Evolutionary conservation across 1,284 basidiomycete genomes (phyloP), one percentile per base, ranked within the genome.

Genomic region (Phenoliferia sp.): DNA sequence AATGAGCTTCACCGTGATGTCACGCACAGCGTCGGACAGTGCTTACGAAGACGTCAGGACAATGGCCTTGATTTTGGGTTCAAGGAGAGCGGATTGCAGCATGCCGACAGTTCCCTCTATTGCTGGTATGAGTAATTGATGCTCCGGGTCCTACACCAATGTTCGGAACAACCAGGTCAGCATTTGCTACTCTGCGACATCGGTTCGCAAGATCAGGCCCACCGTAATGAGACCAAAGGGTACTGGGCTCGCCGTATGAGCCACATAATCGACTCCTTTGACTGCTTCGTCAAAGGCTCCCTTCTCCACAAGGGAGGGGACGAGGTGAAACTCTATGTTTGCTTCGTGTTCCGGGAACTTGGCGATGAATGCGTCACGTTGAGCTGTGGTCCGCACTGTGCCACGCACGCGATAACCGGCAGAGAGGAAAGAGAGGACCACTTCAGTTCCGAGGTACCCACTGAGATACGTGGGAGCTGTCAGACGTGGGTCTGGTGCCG

Each of bases 41-140:
- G 5, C 32, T 58, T 28, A 58, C 0, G 88, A 88, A 2, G 85
- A 85, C 0, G 87, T 88, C 67, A 90, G 79, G 60, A 91, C 85
- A 55, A 92, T 81, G 2, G 89, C 85, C 76, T 86, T 84, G 65
- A 90, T 81, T 12, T 57, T 54, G 12, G 76, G 80, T 61, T 72
- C 83, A 83, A 84, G 83, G 70, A 84, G 77, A 74, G 84, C 84
- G 63, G 84, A 85, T 67, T 84, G 78, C 6, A 89, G 80, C 4
- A 89, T 81, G 48, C 84, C 83, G 0, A 82, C 73, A 1, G 87
- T 88, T 0, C 88, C 88, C 32, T 84, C 79, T 12, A 89, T 80
- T 7, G 88, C 88, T 1, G 88, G 88, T 2, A 78, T 78, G 74
- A 88, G 84, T 22, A 88, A n/a, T n/a, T n/a, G n/a, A n/a, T n/a